phyloP scores from a whole-genome alignment of 202 grass and related monocot genomes.

The Setaria italica region DNA sequence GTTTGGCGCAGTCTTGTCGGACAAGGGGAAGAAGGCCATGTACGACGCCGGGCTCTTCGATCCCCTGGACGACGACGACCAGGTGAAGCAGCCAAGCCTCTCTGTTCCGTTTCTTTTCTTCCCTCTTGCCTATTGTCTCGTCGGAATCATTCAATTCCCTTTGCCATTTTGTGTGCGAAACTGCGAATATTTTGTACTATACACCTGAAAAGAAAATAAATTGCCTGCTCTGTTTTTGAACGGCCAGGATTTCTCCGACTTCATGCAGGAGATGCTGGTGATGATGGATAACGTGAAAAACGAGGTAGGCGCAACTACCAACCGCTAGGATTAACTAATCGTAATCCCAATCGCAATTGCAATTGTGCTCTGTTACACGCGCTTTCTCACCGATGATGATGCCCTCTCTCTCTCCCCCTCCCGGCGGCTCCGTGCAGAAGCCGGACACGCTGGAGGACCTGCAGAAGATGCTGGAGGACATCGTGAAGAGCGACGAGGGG shows the following conservation, averaged over 20 bases:
- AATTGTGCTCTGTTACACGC: background rate
- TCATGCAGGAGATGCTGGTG: constrained; percentile 98
- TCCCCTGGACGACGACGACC: constrained; percentile 80
- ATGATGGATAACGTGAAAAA: constrained; percentile 97
- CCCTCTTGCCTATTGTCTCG: constrained; percentile 29
- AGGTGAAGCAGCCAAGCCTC: constrained; percentile 47
- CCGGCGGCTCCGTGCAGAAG: constrained; percentile 54
- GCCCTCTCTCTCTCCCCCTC: background rate
- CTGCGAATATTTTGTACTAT: background rate
- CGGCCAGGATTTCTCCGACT: constrained; percentile 89
- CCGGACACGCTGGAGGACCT: constrained; percentile 88
- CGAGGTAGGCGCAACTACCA: constrained; percentile 64
- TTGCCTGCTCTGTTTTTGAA: constrained; percentile 35
- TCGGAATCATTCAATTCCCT: background rate
- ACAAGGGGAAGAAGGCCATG: constrained; percentile 87
- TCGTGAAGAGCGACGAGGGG: constrained; percentile 55
- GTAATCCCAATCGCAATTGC: background rate
- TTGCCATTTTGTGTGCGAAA: background rate
- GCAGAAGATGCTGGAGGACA: constrained; percentile 93
- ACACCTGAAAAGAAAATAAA: background rate
- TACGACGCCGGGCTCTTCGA: constrained; percentile 95
- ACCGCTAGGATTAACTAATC: background rate
- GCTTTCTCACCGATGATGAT: background rate
- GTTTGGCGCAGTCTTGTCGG: constrained; percentile 77
- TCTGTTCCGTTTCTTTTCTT: background rate